Evolutionary conservation across 1,284 basidiomycete genomes (phyloP), one percentile per base, ranked within the genome.

Genomic region (Tausonia pullulans): DNA sequence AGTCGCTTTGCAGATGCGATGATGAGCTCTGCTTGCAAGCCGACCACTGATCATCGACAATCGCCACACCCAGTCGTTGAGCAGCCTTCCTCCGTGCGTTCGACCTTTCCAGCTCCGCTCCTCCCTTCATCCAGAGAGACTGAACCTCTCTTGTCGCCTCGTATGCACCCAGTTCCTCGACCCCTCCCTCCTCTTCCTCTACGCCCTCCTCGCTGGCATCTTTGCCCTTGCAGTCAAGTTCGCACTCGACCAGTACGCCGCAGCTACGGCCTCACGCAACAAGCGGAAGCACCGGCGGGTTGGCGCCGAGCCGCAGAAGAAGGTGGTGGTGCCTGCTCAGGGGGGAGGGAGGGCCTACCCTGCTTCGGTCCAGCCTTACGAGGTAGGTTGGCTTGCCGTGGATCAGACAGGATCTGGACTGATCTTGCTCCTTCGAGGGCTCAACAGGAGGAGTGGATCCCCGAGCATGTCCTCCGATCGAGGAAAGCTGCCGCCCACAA

Each of bases 391-490:
- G 50, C 6, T 52, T 13, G 10, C 50, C 50, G 50, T 6, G 50
- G 14, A 4, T 16, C 50, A 60, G 50, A 16, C 16, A 16, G 10
- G n/a, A 60, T 14, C 46, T 48, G 16, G 58, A 60, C 46, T 46
- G 16, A 11, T 40, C 46, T 14, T 45, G 46, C 41, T 44, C 57
- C 5, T 58, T 45, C 57, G 57, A 58, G 57, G 57, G 27, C 14
- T 58, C 16, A 13, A 41, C 27, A 58, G 57, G 57, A 58, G 57
- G 57, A 58, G 14, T 58, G 57, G 57, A 58, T 58, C 57, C 57
- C 57, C 14, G 11, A 10, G 9, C 51, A 52, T 16, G 11, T 52
- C n/a, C 51, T 52, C 11, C 7, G 6, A 10, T 11, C 51, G 51
- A 16, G 13, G 13, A 52, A 16, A 27, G 27, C 27, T 27, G 27